Percentiles rank a stretch among this genome's conserved stretches.
Conservation (phyloP, 495 filamentous ascomycete species). For the Aspergillus incahuasiensis region DNA sequence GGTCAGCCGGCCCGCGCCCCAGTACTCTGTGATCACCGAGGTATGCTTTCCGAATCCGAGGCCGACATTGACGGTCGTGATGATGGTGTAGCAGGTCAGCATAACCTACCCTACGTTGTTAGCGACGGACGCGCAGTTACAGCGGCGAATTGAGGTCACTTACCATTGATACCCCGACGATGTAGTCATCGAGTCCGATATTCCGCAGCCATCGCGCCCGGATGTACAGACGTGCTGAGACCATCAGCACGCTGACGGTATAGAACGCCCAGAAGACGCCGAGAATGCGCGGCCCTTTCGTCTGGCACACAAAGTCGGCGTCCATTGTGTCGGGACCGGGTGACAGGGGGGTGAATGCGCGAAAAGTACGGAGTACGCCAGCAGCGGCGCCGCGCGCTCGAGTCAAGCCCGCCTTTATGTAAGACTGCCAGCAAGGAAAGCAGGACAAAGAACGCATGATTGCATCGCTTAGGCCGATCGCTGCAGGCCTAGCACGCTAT, state of each 20-base stretch:
- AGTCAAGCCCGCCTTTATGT: no score
- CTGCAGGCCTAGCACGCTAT: no score
- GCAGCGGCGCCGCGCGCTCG: no score
- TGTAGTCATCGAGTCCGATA: conserved; percentile 42
- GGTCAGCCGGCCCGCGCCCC: not conserved
- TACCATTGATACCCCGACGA: conserved; percentile 36
- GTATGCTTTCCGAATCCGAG: conserved; percentile 22
- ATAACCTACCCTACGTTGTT: conserved; percentile 13
- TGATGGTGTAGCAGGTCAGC: conserved; percentile 18
- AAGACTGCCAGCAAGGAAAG: no score
- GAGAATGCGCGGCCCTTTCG: conserved; percentile 24
- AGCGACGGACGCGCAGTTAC: no score
- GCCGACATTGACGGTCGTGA: conserved; percentile 21
- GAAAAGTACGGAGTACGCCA: no score
- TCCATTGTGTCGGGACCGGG: not conserved
- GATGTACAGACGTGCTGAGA: conserved; percentile 39
- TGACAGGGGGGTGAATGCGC: not conserved
- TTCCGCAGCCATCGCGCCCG: conserved; percentile 36
- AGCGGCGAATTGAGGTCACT: no score
- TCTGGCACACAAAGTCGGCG: not conserved
- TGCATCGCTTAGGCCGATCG: no score
- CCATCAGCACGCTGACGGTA: conserved; percentile 20
- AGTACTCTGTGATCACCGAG: not conserved
- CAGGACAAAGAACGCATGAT: no score
- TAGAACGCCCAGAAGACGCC: conserved; percentile 34